Evolutionary conservation across 2,329 filamentous ascomycete genomes (phyloP).

Genomic region (Mollisia scopiformis): DNA sequence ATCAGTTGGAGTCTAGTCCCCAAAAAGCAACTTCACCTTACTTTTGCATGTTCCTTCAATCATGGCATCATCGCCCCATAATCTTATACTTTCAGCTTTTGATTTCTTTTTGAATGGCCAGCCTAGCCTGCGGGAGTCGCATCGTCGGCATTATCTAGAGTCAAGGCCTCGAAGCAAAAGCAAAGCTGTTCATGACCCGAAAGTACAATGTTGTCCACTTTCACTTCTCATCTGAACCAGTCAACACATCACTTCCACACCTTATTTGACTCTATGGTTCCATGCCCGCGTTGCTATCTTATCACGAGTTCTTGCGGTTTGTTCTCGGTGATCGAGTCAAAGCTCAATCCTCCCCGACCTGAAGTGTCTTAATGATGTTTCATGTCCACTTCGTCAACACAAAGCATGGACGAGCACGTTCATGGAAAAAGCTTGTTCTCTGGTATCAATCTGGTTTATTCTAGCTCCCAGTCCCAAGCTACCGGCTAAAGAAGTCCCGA

Average conservation of each 20-base stretch:
- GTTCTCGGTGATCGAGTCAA: conserved; percentile 6
- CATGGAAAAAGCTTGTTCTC: conserved; percentile 5
- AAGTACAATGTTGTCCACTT: background rate
- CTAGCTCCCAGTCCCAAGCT: background rate
- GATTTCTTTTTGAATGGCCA: background rate
- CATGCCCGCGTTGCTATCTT: background rate
- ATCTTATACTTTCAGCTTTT: background rate
- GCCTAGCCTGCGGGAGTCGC: background rate
- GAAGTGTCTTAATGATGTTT: conserved; percentile 18
- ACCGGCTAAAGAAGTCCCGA: background rate
- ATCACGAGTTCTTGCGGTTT: background rate
- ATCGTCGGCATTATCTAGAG: background rate
- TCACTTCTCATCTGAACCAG: background rate
- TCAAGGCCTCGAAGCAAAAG: background rate
- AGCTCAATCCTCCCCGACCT: conserved; percentile 14
- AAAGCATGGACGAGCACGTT: background rate
- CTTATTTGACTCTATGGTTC: background rate
- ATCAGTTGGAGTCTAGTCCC: background rate
- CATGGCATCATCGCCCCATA: background rate
- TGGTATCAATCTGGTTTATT: background rate
- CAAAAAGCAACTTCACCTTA: background rate
- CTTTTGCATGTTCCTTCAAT: background rate
- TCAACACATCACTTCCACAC: background rate
- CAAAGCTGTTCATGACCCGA: background rate
- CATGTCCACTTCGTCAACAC: conserved; percentile 6